These are phyloP conservation scores for Lizanozyma gosingica DNA, from an alignment of 1,139 yeast genomes.

Conservation along the genomic window DNA sequence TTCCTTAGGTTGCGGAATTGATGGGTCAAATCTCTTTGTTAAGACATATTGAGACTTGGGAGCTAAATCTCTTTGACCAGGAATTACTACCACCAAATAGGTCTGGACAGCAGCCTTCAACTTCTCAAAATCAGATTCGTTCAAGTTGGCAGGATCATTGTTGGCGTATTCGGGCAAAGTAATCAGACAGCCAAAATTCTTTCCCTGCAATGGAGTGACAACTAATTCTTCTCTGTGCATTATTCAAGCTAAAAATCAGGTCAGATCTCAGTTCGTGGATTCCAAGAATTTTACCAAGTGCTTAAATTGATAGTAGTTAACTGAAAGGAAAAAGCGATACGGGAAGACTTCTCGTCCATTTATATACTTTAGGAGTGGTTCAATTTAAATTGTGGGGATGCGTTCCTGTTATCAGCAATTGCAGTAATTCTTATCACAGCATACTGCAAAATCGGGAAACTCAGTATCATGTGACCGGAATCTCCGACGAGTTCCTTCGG, in stretches of 20 bases:
- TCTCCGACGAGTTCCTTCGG: background rate
- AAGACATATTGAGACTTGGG: slow-evolving; percentile 69
- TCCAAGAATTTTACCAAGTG: no score
- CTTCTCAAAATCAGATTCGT: slow-evolving; percentile 53
- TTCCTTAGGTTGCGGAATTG: slow-evolving; percentile 44
- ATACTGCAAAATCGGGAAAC: no score
- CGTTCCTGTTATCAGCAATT: no score
- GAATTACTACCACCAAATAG: slow-evolving; percentile 65
- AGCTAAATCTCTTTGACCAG: slow-evolving; percentile 52
- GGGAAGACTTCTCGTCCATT: no score
- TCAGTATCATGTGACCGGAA: background rate
- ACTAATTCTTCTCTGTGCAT: slow-evolving; percentile 20
- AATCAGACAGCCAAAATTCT: slow-evolving; percentile 62
- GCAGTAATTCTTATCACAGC: no score
- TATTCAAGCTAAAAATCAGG: no score
- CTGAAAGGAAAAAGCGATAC: no score
- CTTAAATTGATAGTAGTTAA: no score
- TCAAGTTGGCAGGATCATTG: slow-evolving; percentile 64
- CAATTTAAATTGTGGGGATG: no score
- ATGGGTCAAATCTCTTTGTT: slow-evolving; percentile 70
- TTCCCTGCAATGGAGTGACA: slow-evolving; percentile 39
- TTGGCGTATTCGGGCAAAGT: slow-evolving; percentile 56
- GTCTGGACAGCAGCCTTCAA: slow-evolving; percentile 57
- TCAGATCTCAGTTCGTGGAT: no score
- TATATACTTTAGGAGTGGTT: no score